Evolutionary conservation across 345 rosid genomes (phyloP).

Genomic region (Brassica rapa): DNA sequence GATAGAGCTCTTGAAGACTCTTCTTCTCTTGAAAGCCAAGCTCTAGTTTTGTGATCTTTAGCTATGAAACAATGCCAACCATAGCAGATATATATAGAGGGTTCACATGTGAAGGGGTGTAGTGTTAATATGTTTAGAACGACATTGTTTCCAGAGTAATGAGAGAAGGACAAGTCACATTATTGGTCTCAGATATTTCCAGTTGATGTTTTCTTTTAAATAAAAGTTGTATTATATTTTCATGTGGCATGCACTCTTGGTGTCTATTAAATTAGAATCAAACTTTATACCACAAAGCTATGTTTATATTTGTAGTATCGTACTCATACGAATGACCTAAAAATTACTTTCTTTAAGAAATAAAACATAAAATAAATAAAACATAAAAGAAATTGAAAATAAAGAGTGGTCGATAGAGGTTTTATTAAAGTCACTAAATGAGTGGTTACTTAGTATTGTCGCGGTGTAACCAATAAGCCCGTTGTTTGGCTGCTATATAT

Average conservation of each 20-base stretch:
- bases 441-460: slow-evolving; percentile 26
- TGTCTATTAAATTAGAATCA: slow-evolving; percentile 31
- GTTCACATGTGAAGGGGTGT: slow-evolving; percentile 36
- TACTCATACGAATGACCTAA: slow-evolving; percentile 20
- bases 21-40: slow-evolving; percentile 28
- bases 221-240: slow-evolving; percentile 13
- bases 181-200: slow-evolving; percentile 37
- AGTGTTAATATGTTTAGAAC: slow-evolving; percentile 28
- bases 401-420: slow-evolving; percentile 36
- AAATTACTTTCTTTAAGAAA: neutral
- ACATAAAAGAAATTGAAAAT: slow-evolving; percentile 3
- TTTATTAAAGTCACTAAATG: slow-evolving; percentile 18
- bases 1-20: slow-evolving; percentile 22
- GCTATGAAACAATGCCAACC: slow-evolving; percentile 31
- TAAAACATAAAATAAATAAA: neutral
- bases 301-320: slow-evolving; percentile 8
- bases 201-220: slow-evolving; percentile 17
- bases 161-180: slow-evolving; percentile 35
- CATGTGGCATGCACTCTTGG: slow-evolving; percentile 34
- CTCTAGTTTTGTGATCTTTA: slow-evolving; percentile 27
- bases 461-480: slow-evolving; percentile 22
- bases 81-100: slow-evolving; percentile 32
- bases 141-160: slow-evolving; percentile 32
- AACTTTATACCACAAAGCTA: slow-evolving; percentile 21
- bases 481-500: slow-evolving; percentile 14